A percentile compares a stretch with the other conserved stretches of the same genome.
phyloP scores from a whole-genome alignment of 1,139 yeast species.

The Magnusiomyces paraingens region DNA sequence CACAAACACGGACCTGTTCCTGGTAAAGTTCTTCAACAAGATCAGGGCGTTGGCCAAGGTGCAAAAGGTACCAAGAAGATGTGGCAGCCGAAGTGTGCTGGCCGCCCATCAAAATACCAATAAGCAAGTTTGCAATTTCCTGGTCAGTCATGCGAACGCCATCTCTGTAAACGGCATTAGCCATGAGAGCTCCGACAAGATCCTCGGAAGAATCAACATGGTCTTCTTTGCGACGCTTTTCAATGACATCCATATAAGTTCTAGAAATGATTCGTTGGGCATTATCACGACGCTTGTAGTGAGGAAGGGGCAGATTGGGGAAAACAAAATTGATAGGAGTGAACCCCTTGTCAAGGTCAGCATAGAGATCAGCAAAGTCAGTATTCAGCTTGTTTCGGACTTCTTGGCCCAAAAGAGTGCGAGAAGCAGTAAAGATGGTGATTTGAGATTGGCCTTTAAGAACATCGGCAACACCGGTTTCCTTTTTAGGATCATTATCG shows the following conservation, averaged over 20 bases:
- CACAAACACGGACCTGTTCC: slow-evolving; percentile 63
- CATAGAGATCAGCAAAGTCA: slow-evolving; percentile 75
- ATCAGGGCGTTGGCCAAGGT: slow-evolving; percentile 79
- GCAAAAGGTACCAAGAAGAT: slow-evolving; percentile 89
- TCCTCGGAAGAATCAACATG: slow-evolving; percentile 82
- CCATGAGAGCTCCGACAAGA: slow-evolving; percentile 82
- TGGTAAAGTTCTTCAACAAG: slow-evolving; percentile 71
- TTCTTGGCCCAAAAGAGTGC: slow-evolving; percentile 86
- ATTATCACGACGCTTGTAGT: slow-evolving; percentile 73
- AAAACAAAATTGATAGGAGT: slow-evolving; percentile 94
- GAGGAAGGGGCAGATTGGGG: slow-evolving; percentile 87
- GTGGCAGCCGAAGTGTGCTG: slow-evolving; percentile 98
- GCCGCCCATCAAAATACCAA: slow-evolving; percentile 98
- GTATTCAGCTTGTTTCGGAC: slow-evolving; percentile 78
- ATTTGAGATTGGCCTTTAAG: slow-evolving; percentile 88
- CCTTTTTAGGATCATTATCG: slow-evolving; percentile 30
- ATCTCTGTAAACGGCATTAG: slow-evolving; percentile 78
- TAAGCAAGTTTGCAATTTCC: slow-evolving; percentile 87
- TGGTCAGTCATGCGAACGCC: slow-evolving; percentile 91
- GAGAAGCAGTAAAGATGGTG: slow-evolving; percentile 92
- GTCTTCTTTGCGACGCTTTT: slow-evolving; percentile 55
- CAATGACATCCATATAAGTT: slow-evolving; percentile 75
- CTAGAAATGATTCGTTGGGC: slow-evolving; percentile 78
- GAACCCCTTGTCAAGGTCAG: slow-evolving; percentile 94
- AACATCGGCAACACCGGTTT: slow-evolving; percentile 57